Conservation (phyloP, 768 basidiomycete genomes). For the Amanita subjunquillea region DNA sequence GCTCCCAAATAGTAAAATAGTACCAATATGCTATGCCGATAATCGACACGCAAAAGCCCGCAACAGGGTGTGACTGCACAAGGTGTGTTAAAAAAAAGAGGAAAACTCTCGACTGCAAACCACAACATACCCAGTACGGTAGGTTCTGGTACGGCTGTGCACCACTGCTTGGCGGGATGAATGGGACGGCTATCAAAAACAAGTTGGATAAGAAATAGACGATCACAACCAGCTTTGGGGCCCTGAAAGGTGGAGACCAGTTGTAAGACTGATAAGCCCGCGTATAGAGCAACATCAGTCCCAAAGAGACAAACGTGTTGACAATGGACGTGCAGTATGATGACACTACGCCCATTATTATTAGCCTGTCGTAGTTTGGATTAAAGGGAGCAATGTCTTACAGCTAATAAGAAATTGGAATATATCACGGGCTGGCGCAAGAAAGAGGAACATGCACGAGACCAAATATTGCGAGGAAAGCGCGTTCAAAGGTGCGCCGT, state of each 20-base stretch:
- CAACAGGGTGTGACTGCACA: slow-evolving; percentile 37
- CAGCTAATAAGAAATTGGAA: slow-evolving; percentile 63
- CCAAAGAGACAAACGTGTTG: slow-evolving; percentile 50
- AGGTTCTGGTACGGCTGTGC: slow-evolving; percentile 42
- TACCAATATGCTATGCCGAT: slow-evolving; percentile 51
- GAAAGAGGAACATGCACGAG: slow-evolving; percentile 42
- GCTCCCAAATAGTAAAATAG: slow-evolving; percentile 38
- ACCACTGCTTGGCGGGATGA: slow-evolving; percentile 49
- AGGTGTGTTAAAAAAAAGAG: not conserved
- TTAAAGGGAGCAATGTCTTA: slow-evolving; percentile 19
- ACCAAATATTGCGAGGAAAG: slow-evolving; percentile 53
- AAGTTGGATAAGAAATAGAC: slow-evolving; percentile 58
- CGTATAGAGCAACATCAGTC: slow-evolving; percentile 48
- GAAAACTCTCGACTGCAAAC: not conserved
- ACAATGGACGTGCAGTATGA: slow-evolving; percentile 50
- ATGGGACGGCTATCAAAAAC: slow-evolving; percentile 48
- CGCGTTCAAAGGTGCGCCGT: slow-evolving; percentile 54
- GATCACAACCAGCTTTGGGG: slow-evolving; percentile 36
- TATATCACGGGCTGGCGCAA: slow-evolving; percentile 62
- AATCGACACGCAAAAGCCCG: slow-evolving; percentile 34
- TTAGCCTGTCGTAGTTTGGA: not conserved
- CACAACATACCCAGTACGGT: slow-evolving; percentile 54
- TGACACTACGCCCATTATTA: slow-evolving; percentile 27
- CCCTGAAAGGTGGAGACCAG: slow-evolving; percentile 61
- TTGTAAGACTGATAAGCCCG: slow-evolving; percentile 31